Conservation (phyloP, 2,329 filamentous ascomycete genomes). For the Alternaria sp. region DNA sequence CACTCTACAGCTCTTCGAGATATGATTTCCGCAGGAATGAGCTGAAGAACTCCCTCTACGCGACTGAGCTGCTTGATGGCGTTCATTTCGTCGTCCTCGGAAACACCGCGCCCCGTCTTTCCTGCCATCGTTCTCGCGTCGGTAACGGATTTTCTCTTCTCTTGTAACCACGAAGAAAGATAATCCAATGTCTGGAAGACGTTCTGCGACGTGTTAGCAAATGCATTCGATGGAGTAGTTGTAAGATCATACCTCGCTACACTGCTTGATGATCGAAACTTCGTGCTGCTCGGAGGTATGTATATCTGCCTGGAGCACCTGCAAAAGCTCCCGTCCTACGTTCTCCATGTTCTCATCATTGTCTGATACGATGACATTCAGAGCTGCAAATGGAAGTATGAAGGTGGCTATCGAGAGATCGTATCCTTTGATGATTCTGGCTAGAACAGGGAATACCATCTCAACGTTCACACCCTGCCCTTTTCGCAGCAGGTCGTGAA, state of each 20-base stretch:
- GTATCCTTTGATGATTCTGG: slow-evolving; percentile 82
- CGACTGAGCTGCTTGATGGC: slow-evolving; percentile 62
- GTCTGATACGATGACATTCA: slow-evolving; percentile 82
- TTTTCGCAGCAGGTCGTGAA: slow-evolving; percentile 80
- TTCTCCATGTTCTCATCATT: slow-evolving; percentile 67
- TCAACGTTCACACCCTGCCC: slow-evolving; percentile 75
- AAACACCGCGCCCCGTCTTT: slow-evolving; percentile 52
- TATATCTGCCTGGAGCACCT: slow-evolving; percentile 72
- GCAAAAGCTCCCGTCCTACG: slow-evolving; percentile 75
- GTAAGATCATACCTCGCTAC: slow-evolving; percentile 73
- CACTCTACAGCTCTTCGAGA: slow-evolving; percentile 90
- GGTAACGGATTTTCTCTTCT: slow-evolving; percentile 65
- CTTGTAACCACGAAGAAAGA: slow-evolving; percentile 85
- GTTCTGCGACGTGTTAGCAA: slow-evolving; percentile 61
- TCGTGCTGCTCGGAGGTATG: slow-evolving; percentile 61
- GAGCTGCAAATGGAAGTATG: slow-evolving; percentile 81
- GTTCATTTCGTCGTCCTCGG: slow-evolving; percentile 59
- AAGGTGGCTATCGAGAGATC: slow-evolving; percentile 88
- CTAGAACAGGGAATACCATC: slow-evolving; percentile 80
- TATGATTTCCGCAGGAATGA: slow-evolving; percentile 73
- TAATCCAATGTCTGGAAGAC: slow-evolving; percentile 93
- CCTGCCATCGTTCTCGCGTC: slow-evolving; percentile 51
- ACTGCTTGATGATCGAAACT: slow-evolving; percentile 79
- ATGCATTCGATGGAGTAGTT: background rate
- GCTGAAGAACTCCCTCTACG: slow-evolving; percentile 75